These are phyloP conservation scores for Suillus discolor DNA, from an alignment of 768 basidiomycete genomes.

Conservation along the genomic window DNA sequence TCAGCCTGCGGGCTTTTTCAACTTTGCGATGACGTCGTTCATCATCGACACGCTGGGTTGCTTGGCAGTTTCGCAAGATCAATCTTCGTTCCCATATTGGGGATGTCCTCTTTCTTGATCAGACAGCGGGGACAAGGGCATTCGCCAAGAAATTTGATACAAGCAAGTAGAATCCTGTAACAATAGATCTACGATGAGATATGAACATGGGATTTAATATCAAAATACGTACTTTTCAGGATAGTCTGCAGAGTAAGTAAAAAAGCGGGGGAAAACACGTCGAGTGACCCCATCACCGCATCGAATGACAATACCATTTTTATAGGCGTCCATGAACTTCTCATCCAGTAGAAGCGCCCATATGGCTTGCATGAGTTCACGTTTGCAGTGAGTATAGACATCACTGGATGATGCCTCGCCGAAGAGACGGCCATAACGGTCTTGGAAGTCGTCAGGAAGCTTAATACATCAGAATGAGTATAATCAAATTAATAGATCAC, in stretches of 20 bases:
- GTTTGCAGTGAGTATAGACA: no score
- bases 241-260: slow-evolving; percentile 26
- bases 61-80: slow-evolving; percentile 11
- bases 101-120: slow-evolving; percentile 18
- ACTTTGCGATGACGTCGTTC: not conserved
- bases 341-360: slow-evolving; percentile 19
- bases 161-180: slow-evolving; percentile 22
- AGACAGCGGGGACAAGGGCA: slow-evolving; percentile 31
- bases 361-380: slow-evolving; percentile 23
- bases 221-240: slow-evolving; percentile 22
- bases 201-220: not conserved
- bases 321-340: slow-evolving; percentile 20
- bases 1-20: not conserved
- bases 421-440: no score
- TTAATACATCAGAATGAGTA: no score
- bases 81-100: slow-evolving; percentile 13
- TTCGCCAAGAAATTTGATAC: slow-evolving; percentile 24
- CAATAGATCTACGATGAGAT: not conserved
- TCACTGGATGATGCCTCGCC: no score
- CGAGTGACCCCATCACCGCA: slow-evolving; percentile 19
- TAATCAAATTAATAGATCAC: not conserved
- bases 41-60: slow-evolving; percentile 8
- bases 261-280: slow-evolving; percentile 21
- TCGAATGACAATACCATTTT: slow-evolving; percentile 20
- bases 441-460: no score